Conservation (phyloP, 495 filamentous ascomycete species). For the Platismatia glauca region DNA sequence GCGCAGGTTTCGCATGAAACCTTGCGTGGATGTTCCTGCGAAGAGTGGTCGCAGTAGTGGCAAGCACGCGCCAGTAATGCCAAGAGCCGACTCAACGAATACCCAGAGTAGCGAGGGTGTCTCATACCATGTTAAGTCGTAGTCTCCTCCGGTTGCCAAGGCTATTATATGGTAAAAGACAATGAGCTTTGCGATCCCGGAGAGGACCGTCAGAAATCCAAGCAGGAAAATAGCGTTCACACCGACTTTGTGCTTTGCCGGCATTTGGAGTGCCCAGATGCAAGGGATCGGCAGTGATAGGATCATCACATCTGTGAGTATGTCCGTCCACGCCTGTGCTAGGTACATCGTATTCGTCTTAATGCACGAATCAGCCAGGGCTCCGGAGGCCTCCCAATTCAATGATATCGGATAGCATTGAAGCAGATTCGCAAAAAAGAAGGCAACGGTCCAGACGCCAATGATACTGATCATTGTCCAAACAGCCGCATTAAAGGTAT, state of each 20-base stretch:
- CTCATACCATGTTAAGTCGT: slow-evolving; percentile 15
- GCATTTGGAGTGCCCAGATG: slow-evolving; percentile 16
- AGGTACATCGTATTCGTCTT: slow-evolving; percentile 5
- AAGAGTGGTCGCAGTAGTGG: slow-evolving; percentile 27
- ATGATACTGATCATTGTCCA: slow-evolving; percentile 11
- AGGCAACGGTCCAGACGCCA: slow-evolving; percentile 4
- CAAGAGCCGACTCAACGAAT: slow-evolving; percentile 34
- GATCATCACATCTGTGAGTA: slow-evolving; percentile 8
- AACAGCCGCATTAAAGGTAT: background rate
- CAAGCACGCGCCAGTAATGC: slow-evolving; percentile 38
- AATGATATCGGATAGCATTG: slow-evolving; percentile 7
- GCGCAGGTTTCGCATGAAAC: slow-evolving; percentile 1
- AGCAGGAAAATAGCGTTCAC: slow-evolving; percentile 21
- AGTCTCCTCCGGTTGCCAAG: background rate
- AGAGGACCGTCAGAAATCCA: slow-evolving; percentile 21
- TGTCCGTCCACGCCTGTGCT: slow-evolving; percentile 11
- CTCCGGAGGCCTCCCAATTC: slow-evolving; percentile 4
- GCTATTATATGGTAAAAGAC: slow-evolving; percentile 21
- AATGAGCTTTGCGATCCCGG: slow-evolving; percentile 1
- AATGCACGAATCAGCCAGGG: background rate
- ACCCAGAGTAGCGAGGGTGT: slow-evolving; percentile 28
- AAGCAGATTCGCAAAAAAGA: slow-evolving; percentile 10
- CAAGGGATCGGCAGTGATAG: slow-evolving; percentile 4
- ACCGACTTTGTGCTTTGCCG: slow-evolving; percentile 14
- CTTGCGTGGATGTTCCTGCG: background rate